Base-by-base conservation (phyloP, 257 asterid genomes). In the Solanum ossicruentum region DNA sequence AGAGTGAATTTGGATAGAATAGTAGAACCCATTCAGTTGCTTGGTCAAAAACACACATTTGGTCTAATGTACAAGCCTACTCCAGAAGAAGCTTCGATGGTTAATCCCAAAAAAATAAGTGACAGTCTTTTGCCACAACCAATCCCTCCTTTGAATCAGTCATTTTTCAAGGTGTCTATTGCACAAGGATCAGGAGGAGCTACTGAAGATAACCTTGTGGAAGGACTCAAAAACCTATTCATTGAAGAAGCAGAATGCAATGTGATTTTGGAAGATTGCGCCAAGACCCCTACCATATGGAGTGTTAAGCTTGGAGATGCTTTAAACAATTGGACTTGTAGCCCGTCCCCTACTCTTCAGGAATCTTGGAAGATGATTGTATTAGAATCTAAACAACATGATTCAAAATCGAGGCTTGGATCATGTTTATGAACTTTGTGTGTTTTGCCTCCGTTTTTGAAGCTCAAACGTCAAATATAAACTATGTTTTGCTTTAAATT, bases 321-420 rank as follows among this genome's bases (percentile, higher is more conserved):
- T 57, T 57, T 57, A 6, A 3, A 57, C 6, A 57, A 57, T 8
- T 57, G 10, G 12, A 20, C 26, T 9, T 20, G 6, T 57, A 57
- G 8, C 13, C 0, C 6, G 0, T 57, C 65, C 65, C 1, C 6
- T 2, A 0, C 3, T 57, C 65, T 57, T 1, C 20, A 1, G 0
- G 11, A 65, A 1, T 26, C 43, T 26, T 65, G 2, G 6, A 12
- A 65, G 72, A 26, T 26, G 5, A 65, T 65, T 65, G 5, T 32
- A 26, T 26, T 26, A 26, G 26, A 26, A 26, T 26, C 26, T 26
- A 26, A 26, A 26, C 26, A 26, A 26, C 26, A 26, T 26, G 26
- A 26, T 26, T 26, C 26, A 26, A 26, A 26, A 26, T 26, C 1
- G 26, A 26, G 26, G 26, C 26, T 1, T 26, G 1, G 26, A 26